Conservation (phyloP, 2,329 filamentous ascomycete species). For the Ploettnerulaceae sp. region DNA sequence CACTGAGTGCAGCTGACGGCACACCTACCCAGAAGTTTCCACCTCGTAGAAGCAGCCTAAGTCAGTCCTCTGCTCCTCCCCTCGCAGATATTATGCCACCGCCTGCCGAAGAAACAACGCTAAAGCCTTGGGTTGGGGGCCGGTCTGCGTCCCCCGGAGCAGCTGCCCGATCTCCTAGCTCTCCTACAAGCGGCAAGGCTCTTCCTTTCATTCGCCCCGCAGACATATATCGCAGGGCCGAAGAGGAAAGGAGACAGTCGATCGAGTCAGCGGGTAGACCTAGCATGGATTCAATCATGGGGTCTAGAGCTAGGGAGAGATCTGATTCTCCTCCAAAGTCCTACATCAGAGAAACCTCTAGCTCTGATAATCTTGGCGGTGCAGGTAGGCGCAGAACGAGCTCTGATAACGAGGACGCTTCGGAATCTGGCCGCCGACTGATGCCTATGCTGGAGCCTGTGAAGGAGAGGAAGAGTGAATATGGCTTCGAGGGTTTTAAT, state of each 20-base stretch:
- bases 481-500: constrained; percentile 45
- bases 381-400: constrained; percentile 18
- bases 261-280: constrained; percentile 50
- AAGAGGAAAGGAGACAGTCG: constrained; percentile 57
- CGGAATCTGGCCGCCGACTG: constrained; percentile 36
- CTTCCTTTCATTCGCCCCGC: constrained; percentile 65
- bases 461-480: constrained; percentile 54
- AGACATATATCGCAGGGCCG: constrained; percentile 71
- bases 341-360: constrained; percentile 23
- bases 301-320: constrained; percentile 28
- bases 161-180: constrained; percentile 32
- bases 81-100: constrained; percentile 13
- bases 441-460: constrained; percentile 48
- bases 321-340: constrained; percentile 24
- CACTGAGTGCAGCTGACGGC: constrained; percentile 31
- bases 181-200: constrained; percentile 41
- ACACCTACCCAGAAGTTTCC: constrained; percentile 44
- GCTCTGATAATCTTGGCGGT: constrained; percentile 24
- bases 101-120: constrained; percentile 15
- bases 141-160: constrained; percentile 37
- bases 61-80: constrained; percentile 39
- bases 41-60: constrained; percentile 58
- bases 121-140: constrained; percentile 35
- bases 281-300: constrained; percentile 48
- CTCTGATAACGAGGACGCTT: constrained; percentile 33